phyloP scores from a whole-genome alignment of 106 monocot species.

The Posidonia australis region DNA sequence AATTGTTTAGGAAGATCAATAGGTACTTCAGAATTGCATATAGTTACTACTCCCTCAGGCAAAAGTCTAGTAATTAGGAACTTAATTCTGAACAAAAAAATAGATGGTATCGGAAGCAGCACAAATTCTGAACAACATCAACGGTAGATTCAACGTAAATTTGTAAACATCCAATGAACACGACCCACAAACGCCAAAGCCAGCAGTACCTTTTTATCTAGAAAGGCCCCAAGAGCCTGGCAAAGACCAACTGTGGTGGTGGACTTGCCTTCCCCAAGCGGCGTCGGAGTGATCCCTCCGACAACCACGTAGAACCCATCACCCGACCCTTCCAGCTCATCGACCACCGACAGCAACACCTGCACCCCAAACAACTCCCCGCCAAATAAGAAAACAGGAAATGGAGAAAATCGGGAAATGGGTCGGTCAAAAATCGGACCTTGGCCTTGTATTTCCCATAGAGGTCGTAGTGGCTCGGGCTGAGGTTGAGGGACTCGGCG shows the following conservation, averaged over 20 bases:
- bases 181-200: too few relatives aligned
- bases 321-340: constrained; percentile 45
- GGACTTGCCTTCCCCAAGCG: constrained; percentile 94
- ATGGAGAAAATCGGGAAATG: not conserved
- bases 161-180: too few relatives aligned
- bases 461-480: constrained; percentile 69
- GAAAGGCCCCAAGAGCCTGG: constrained; percentile 91
- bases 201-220: constrained; percentile 89
- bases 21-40: too few relatives aligned
- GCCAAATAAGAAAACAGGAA: not conserved
- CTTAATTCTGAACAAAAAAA: too few relatives aligned
- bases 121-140: too few relatives aligned
- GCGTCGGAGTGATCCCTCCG: constrained; percentile 96
- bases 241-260: constrained; percentile 95
- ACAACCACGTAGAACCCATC: constrained; percentile 95
- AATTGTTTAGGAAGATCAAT: too few relatives aligned
- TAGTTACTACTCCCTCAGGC: too few relatives aligned
- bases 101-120: too few relatives aligned
- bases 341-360: constrained; percentile 70
- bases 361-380: constrained; percentile 11
- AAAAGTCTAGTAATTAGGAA: too few relatives aligned
- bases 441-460: constrained; percentile 99
- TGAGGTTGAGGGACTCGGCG: constrained; percentile 57
- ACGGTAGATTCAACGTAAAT: too few relatives aligned
- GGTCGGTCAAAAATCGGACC: constrained; percentile 25